A percentile compares a stretch with the other conserved stretches of the same genome.
Conservation (phyloP, 2,329 filamentous ascomycete genomes). For the Nemania sp. region DNA sequence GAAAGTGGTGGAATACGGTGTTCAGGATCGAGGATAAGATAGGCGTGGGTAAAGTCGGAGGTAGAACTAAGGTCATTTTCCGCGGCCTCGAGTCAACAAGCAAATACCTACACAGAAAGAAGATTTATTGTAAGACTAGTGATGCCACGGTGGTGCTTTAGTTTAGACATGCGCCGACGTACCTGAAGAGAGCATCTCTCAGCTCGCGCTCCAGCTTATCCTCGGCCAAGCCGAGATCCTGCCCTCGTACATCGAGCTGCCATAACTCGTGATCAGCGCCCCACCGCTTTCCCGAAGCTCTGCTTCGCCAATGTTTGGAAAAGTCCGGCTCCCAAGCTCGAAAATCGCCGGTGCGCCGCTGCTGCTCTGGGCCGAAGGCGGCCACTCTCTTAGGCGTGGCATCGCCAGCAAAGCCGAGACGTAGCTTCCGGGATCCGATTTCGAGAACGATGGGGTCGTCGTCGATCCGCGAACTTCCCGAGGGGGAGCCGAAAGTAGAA, state of each 20-base stretch:
- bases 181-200: constrained; percentile 81
- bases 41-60: constrained; percentile 75
- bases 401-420: constrained; percentile 86
- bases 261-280: constrained; percentile 73
- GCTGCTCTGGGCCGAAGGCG: constrained; percentile 73
- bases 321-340: constrained; percentile 66
- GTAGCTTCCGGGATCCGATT: constrained; percentile 75
- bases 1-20: constrained; percentile 79
- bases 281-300: constrained; percentile 58
- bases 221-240: constrained; percentile 78
- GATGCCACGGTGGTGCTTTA: background rate
- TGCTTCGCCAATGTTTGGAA: constrained; percentile 51
- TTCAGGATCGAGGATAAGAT: constrained; percentile 76
- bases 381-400: constrained; percentile 71
- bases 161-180: constrained; percentile 42
- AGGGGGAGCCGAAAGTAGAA: constrained; percentile 61
- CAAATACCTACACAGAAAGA: constrained; percentile 52
- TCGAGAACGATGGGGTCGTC: constrained; percentile 87
- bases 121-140: constrained; percentile 1
- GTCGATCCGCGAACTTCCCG: constrained; percentile 67
- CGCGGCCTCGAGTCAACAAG: constrained; percentile 76
- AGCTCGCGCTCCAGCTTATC: constrained; percentile 86
- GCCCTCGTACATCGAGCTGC: constrained; percentile 69
- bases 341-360: constrained; percentile 80
- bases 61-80: constrained; percentile 73